Evolutionary conservation across 148 eudicot genomes (phyloP).

Genomic region (Agrostemma githago): DNA sequence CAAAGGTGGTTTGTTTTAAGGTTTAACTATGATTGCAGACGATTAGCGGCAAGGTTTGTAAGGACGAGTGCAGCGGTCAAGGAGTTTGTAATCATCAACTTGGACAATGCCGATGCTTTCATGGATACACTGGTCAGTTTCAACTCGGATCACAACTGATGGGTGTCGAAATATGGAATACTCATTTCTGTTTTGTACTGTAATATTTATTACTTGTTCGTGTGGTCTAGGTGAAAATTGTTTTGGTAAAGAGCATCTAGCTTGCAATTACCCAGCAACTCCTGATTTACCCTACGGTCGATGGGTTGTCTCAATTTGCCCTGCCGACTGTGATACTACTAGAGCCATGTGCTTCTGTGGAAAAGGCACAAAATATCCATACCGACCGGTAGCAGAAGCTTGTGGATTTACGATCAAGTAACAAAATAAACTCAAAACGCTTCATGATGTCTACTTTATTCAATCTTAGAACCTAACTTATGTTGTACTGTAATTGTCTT

Average conservation of each 20-base stretch:
- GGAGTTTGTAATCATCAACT: slow-evolving; percentile 77
- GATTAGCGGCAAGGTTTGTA: slow-evolving; percentile 65
- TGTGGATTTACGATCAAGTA: slow-evolving; percentile 83
- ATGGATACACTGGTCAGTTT: slow-evolving; percentile 84
- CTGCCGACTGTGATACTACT: slow-evolving; percentile 77
- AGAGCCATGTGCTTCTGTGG: slow-evolving; percentile 98
- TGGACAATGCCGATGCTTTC: slow-evolving; percentile 85
- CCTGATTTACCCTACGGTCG: slow-evolving; percentile 65
- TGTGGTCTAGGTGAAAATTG: slow-evolving; percentile 64
- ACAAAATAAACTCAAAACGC: slow-evolving; percentile 20
- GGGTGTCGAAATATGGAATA: not conserved
- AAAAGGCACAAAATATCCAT: slow-evolving; percentile 84
- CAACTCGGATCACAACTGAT: slow-evolving; percentile 24
- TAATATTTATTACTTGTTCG: not conserved
- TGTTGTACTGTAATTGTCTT: slow-evolving; percentile 11
- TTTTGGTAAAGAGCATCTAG: slow-evolving; percentile 44
- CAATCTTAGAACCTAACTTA: not conserved
- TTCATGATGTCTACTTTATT: not conserved
- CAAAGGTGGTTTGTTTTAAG: not conserved
- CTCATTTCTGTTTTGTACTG: not conserved
- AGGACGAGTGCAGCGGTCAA: slow-evolving; percentile 62
- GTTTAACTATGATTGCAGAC: slow-evolving; percentile 31
- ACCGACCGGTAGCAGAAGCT: slow-evolving; percentile 82
- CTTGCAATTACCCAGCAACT: slow-evolving; percentile 65
- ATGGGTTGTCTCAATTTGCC: slow-evolving; percentile 83